Evolutionary conservation across 495 filamentous ascomycete species (phyloP), one percentile per base, ranked within the genome.

Genomic region (Penicillium lividum): DNA sequence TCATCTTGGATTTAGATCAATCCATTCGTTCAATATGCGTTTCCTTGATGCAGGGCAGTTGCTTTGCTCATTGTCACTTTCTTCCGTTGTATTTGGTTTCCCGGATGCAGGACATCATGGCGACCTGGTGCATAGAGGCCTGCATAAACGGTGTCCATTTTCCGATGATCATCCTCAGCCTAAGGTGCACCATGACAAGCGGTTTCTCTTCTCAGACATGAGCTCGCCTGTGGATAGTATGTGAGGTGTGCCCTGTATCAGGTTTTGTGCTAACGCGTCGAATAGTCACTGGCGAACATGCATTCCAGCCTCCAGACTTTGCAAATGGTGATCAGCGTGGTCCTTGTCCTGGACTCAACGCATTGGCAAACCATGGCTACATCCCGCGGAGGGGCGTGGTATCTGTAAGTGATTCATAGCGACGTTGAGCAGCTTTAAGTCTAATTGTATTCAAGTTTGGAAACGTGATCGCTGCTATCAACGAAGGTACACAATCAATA

Each of bases 291-390:
- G 76, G 76, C 3, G 56, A 68, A 5, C 71, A 80, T 58, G 65
- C 58, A 13, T 81, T 75, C 40, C 69, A 75, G 3, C 64, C 76
- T 9, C 75, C 72, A 0, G 63, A 75, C 46, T 67, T 71, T 31
- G 63, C 63, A 29, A 57, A 61, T 15, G 72, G 73, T 18, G 74
- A 77, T 62, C 73, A 75, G 57, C 73, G 76, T 36, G 79, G 77
- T 7, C 76, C 78, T 53, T 83, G 82, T 56, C 80, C 80, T 1
- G 80, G 78, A 42, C 64, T 83, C 18, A 84, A 84, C 58, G 74
- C 77, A 10, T 51, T 82, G 34, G 81, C 82, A 38, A 83, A 84
- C 45, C 80, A 82, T 63, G 73, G 70, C n/a, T 84, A 83, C 52
- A 68, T 82, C 29, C 80, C 82, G 1, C 77, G 80, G 53, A 78